Evolutionary conservation across 2,329 filamentous ascomycete genomes (phyloP), one percentile per base, ranked within the genome.

Genomic region (Cytospora chrysosperma): DNA sequence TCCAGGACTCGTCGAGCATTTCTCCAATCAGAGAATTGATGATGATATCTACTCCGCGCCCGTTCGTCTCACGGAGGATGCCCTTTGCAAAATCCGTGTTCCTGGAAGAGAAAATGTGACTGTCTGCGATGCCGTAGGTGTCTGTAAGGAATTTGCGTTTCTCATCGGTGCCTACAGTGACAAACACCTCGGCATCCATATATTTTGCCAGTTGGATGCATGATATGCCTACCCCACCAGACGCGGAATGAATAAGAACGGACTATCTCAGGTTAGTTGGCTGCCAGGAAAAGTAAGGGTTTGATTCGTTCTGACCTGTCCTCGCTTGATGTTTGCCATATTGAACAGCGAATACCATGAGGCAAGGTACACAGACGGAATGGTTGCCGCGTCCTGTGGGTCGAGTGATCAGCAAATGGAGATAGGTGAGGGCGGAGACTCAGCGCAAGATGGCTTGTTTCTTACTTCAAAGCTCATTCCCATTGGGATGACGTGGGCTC

Each of bases 91-190:
- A 78, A 0, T 65, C 56, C 3, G 65, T 64, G 43, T 69, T 69
- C 0, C 73, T 70, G 0, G 72, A 74, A 0, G 65, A 70, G 61
- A 78, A 75, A 0, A 78, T 76, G 40, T 69, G 73, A 4, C 67
- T 62, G 7, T 53, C 8, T 1, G 71, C 70, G 26, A 79, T 74
- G 2, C 69, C 68, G 52, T 68, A 77, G 0, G 60, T 63, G 0
- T 67, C 52, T 2, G 56, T 58, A 1, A 79, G 62, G 15, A 77
- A 70, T 32, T 32, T 10, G 4, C 72, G 27, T 6, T 67, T 67
- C 62, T 75, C 74, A n/a, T 68, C 69, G 8, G 67, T 70, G 12
- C 71, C 68, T 24, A 74, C 74, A 0, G 75, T 77, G 4, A 67
- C 69, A 43, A 72, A 76, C 1, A 78, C 67, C 26, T 70, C 62